Evolutionary conservation across 768 basidiomycete genomes (phyloP), one percentile per base, ranked within the genome.

Genomic region (Pleurotus cornucopiae): DNA sequence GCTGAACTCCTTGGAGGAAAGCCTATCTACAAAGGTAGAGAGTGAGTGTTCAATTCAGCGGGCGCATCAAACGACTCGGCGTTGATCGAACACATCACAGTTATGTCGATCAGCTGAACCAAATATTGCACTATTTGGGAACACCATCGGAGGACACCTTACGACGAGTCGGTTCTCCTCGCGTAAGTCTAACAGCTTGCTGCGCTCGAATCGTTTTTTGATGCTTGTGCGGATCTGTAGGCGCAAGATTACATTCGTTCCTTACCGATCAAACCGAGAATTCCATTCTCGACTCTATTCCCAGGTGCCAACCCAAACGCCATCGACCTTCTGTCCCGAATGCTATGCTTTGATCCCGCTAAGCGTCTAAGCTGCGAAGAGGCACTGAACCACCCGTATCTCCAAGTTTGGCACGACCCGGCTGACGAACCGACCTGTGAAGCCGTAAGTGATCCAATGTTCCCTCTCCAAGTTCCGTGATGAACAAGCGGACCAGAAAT

Each of bases 181-280:
- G 97, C 58, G 94, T 94, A 65, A 47, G 85, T 76, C 43, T 23
- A 18, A 25, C 30, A 11, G 16, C 4, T 3, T 46, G n/a, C 34
- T 13, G 25, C 12, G 37, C 23, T 54, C 56, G 43, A 54, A 41
- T 47, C 47, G 11, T 45, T 53, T 55, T 38, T 48, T 41, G 46
- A 25, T 16, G 41, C 23, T 25, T 53, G 5, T 41, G 37, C 40
- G 26, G 11, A 5, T 25, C 14, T 63, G 6, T 65, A 94, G 92
- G 94, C 94, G 0, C 94, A 96, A 76, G 94, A 97, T 65, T 99
- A 99, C 68, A 99, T 99, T 64, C 90, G 97, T 51, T 97, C 94
- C 21, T 80, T 99, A 25, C 97, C 97, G 20, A 98, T 96, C 78
- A 94, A 94, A 72, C 94, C 96, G 23, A 85, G 93, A 23, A 91